phyloP scores from a whole-genome alignment of 805 yeast genomes.

The Candida loeiensis region DNA sequence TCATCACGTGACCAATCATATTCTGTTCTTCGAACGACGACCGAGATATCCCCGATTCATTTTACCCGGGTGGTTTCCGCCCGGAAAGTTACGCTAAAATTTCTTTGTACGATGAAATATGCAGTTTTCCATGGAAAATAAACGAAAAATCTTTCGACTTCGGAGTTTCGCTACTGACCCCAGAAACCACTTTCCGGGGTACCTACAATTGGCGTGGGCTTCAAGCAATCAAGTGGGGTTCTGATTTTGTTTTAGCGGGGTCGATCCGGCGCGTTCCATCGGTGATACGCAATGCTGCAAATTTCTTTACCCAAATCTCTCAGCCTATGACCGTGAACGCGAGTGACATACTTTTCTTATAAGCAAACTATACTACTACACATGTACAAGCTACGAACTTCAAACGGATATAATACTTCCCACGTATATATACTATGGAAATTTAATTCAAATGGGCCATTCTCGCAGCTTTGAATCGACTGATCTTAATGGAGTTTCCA shows the following conservation, averaged over 20 bases:
- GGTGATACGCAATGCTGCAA: no score
- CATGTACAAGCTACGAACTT: no score
- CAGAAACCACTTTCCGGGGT: slow-evolving; percentile 2
- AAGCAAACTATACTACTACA: no score
- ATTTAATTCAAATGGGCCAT: not conserved
- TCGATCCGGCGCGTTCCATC: no score
- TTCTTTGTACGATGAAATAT: not conserved
- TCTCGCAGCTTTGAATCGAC: slow-evolving; percentile 64
- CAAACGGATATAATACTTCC: no score
- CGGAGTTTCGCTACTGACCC: not conserved
- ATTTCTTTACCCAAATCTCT: no score
- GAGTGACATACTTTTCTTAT: no score
- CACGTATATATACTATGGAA: no score
- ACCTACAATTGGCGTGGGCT: not conserved
- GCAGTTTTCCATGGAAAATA: not conserved
- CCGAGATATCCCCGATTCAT: not conserved
- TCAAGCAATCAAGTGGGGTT: not conserved
- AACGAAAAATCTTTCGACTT: not conserved
- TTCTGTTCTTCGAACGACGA: not conserved
- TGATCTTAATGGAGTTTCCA: slow-evolving; percentile 56
- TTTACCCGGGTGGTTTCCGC: not conserved
- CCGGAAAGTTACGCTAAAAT: not conserved
- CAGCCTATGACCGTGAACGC: no score
- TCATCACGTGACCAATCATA: not conserved
- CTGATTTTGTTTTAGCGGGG: not conserved